Percentiles rank a stretch among this genome's conserved stretches.
phyloP scores from a whole-genome alignment of 148 eudicot species.

The Spergularia marina region DNA sequence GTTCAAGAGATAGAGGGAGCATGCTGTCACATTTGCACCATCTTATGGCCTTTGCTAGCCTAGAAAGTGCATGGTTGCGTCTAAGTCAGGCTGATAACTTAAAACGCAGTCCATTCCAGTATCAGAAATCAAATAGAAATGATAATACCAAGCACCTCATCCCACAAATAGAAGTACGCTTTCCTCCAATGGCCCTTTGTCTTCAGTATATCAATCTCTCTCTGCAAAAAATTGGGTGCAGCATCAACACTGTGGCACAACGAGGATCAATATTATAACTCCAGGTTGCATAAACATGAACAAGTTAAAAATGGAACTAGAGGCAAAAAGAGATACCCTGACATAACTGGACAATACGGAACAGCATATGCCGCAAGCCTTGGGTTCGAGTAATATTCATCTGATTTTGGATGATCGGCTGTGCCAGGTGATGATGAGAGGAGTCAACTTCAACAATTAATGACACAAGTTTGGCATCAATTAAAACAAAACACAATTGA shows the following conservation, averaged over 20 bases:
- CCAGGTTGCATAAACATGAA: conserved; percentile 2
- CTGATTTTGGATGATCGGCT: conserved; percentile 98
- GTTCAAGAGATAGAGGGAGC: neutral
- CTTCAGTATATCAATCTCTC: conserved; percentile 70
- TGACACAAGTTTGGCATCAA: neutral
- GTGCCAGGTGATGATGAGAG: conserved; percentile 21
- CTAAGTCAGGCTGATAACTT: neutral
- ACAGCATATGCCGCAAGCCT: conserved; percentile 99
- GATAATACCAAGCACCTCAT: conserved; percentile 67
- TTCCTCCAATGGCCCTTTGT: conserved; percentile 85
- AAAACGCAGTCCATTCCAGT: neutral
- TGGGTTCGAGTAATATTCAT: conserved; percentile 84
- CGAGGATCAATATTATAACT: conserved; percentile 27
- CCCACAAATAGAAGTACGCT: conserved; percentile 98
- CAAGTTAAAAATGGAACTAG: conserved; percentile 13
- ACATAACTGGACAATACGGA: conserved; percentile 67
- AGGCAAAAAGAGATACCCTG: conserved; percentile 45
- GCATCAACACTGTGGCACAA: conserved; percentile 64
- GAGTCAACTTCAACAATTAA: conserved; percentile 8
- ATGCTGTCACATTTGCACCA: neutral
- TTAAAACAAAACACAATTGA: neutral
- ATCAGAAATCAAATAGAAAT: neutral
- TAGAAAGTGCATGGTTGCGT: neutral
- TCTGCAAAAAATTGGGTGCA: conserved; percentile 62
- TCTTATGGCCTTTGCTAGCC: neutral